Evolutionary conservation across 2,329 filamentous ascomycete genomes (phyloP).

Genomic region (Lasiodiplodia citricola): DNA sequence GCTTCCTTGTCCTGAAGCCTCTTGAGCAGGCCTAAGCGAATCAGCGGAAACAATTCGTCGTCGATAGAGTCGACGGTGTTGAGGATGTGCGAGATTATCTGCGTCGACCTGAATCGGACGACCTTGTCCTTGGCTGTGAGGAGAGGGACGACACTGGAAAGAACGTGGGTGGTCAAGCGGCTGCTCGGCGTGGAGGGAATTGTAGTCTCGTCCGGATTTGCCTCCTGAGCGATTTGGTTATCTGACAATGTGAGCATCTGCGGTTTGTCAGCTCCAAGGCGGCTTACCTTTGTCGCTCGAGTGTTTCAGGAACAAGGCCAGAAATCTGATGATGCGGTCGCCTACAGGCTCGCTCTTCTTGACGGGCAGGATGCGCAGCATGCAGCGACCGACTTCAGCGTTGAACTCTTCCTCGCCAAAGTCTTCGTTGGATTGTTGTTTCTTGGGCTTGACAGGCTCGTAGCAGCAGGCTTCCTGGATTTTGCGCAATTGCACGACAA

Average conservation of each 20-base stretch:
- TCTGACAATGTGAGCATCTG: constrained; percentile 31
- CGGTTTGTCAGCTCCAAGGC: neutral
- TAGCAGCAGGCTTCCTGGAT: constrained; percentile 83
- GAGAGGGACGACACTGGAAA: constrained; percentile 76
- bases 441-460: constrained; percentile 58
- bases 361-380: constrained; percentile 80
- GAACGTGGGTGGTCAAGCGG: constrained; percentile 74
- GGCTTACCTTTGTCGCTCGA: constrained; percentile 62
- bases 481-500: constrained; percentile 85
- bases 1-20: constrained; percentile 93
- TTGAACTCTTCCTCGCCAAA: constrained; percentile 90
- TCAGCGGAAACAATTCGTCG: constrained; percentile 83
- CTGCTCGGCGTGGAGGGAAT: constrained; percentile 84
- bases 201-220: constrained; percentile 68
- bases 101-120: constrained; percentile 86
- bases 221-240: constrained; percentile 38
- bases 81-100: constrained; percentile 88
- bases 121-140: constrained; percentile 89
- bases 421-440: constrained; percentile 63
- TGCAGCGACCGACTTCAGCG: constrained; percentile 79
- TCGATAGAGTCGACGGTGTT: constrained; percentile 92
- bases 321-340: constrained; percentile 82
- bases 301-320: constrained; percentile 83
- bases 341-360: constrained; percentile 92
- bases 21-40: constrained; percentile 79